Conservation (phyloP, 2,329 filamentous ascomycete species). For the Chrysoporthe deuterocubensis region DNA sequence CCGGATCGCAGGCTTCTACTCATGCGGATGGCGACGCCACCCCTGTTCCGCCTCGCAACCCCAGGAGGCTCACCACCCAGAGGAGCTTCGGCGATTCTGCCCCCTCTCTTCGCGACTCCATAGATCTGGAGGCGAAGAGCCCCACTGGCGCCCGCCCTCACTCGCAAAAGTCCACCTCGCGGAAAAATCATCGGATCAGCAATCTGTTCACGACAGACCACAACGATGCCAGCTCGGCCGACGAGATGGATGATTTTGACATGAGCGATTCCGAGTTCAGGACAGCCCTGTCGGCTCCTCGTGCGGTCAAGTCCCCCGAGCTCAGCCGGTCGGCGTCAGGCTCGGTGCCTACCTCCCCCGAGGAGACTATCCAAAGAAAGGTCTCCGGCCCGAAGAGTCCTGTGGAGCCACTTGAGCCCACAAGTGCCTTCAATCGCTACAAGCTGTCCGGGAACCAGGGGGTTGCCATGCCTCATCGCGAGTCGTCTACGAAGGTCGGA, state of each 20-base stretch:
- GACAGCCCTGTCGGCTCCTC: slow-evolving; percentile 68
- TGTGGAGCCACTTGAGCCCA: slow-evolving; percentile 41
- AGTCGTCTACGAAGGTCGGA: slow-evolving; percentile 28
- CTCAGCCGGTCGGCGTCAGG: slow-evolving; percentile 17
- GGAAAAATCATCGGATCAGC: slow-evolving; percentile 75
- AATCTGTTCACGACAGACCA: slow-evolving; percentile 83
- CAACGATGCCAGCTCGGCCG: slow-evolving; percentile 68
- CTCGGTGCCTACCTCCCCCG: slow-evolving; percentile 44
- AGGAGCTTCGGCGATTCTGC: slow-evolving; percentile 52
- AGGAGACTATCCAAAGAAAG: slow-evolving; percentile 42
- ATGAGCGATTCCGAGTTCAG: slow-evolving; percentile 69
- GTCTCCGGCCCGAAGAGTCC: slow-evolving; percentile 30
- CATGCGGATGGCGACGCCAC: slow-evolving; percentile 51
- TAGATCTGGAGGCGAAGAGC: slow-evolving; percentile 56
- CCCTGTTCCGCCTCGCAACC: slow-evolving; percentile 63
- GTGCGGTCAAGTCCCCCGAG: slow-evolving; percentile 41
- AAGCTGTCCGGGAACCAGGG: slow-evolving; percentile 38
- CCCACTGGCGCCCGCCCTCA: slow-evolving; percentile 79
- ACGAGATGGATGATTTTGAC: slow-evolving; percentile 68
- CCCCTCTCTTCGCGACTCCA: slow-evolving; percentile 50
- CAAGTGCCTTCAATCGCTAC: slow-evolving; percentile 52
- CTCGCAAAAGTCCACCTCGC: slow-evolving; percentile 63
- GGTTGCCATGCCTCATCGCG: slow-evolving; percentile 24
- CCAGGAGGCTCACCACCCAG: slow-evolving; percentile 55
- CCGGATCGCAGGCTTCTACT: slow-evolving; percentile 30